phyloP scores from a whole-genome alignment of 306 rosid species.

The Malus fusca region DNA sequence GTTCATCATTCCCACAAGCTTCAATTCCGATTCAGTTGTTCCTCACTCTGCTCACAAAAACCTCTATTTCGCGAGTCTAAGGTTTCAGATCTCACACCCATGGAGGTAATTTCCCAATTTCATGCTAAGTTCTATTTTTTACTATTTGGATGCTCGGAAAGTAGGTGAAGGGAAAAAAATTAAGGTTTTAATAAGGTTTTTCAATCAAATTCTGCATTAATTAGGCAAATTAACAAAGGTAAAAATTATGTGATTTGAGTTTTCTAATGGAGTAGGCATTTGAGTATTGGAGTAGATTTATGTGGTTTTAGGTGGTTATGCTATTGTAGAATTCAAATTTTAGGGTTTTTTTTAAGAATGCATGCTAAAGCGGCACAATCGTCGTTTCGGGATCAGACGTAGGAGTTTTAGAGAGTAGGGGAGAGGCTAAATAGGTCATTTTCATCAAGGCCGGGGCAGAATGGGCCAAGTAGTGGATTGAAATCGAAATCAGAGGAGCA shows the following conservation, averaged over 20 bases:
- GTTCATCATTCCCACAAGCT: conserved; percentile 9
- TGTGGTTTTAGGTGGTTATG: conserved; percentile 29
- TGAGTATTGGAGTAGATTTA: background rate
- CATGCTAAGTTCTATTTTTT: background rate
- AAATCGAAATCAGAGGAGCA: conserved; percentile 72
- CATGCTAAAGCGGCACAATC: conserved; percentile 57
- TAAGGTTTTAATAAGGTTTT: background rate
- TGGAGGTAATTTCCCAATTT: conserved; percentile 21
- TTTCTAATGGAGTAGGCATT: background rate
- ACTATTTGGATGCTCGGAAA: background rate
- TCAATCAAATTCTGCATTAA: background rate
- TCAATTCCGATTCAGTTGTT: background rate
- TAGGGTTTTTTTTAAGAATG: conserved; percentile 30
- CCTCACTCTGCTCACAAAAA: background rate
- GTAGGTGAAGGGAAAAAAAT: background rate
- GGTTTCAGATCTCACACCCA: conserved; percentile 36
- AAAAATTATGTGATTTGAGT: background rate
- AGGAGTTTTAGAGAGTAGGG: conserved; percentile 59
- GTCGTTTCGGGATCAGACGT: conserved; percentile 80
- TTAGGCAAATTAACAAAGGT: background rate
- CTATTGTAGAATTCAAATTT: conserved; percentile 20
- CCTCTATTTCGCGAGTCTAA: conserved; percentile 14
- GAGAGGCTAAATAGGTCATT: conserved; percentile 70
- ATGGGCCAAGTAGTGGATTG: conserved; percentile 49
- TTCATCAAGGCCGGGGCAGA: conserved; percentile 36